Base-by-base conservation (phyloP, 768 basidiomycete species). In the Arthromyces matolae region DNA sequence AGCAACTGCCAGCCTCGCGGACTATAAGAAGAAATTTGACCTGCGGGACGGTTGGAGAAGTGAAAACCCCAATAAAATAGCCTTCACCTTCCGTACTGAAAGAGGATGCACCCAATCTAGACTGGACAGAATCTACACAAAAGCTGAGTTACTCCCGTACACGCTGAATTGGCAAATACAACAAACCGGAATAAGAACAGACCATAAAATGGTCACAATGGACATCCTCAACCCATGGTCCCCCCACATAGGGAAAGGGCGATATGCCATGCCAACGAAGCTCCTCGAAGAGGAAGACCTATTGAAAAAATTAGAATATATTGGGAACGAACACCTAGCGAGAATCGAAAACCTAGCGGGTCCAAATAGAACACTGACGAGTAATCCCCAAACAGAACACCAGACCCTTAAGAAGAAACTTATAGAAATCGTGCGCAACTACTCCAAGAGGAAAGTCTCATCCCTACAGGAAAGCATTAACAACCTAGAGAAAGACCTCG, bases 11-110 rank as follows among this genome's bases (percentile, higher is more conserved):
- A n/a, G n/a, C n/a, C 42, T 44, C 2, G 14, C 3, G 2, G 10
- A 33, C 31, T 42, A 42, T 8, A 49, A 49, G 37, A 27, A 32
- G 18, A 16, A 42, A 13, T 24, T 41, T 9, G n/a, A 47, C 16
- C 24, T 46, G n/a, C 14, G 10, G 25, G 50, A 52, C 29, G 50
- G 50, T 19, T 52, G 50, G 50, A n/a, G 50, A 34, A 20, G 27
- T 20, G 22, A 25, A 14, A 19, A 46, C n/a, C 45, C 50, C 18
- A 22, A 16, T 5, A 41, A 39, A 22, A 22, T 33, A 19, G 18
- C 36, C 29, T 52, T 27, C 39, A 33, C 33, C 22, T 41, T 40
- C 25, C 8, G 27, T 20, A 8, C 29, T 8, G 40, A 46, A 16
- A 27, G 23, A 29, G 29, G 38, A 14, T 25, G n/a, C 2, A 41